phyloP scores from a whole-genome alignment of 805 yeast species.

The Vanderwaltozyma polyspora region DNA sequence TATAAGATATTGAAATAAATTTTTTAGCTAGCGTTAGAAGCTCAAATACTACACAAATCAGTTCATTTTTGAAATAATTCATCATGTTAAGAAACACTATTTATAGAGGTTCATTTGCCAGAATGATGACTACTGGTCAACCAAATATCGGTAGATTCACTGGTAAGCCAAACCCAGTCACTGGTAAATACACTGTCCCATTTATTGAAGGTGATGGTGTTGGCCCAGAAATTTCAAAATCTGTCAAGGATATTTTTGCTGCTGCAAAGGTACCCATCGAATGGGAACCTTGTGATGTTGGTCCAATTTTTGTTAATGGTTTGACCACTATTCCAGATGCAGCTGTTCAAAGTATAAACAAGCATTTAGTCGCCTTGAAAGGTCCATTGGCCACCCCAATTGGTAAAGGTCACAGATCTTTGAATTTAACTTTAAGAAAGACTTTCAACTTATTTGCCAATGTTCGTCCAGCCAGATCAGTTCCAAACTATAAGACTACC shows the following conservation, averaged over 20 bases:
- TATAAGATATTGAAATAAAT: no score
- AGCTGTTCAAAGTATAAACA: constrained; percentile 87
- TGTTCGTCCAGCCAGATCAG: constrained; percentile 91
- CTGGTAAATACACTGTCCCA: constrained; percentile 88
- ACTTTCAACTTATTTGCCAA: constrained; percentile 93
- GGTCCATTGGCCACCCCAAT: constrained; percentile 98
- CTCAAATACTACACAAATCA: no score
- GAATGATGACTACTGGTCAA: constrained; percentile 18
- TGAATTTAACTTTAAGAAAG: constrained; percentile 95
- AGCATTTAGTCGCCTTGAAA: constrained; percentile 87
- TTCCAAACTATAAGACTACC: constrained; percentile 85
- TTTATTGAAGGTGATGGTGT: constrained; percentile 98
- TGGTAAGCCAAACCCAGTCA: constrained; percentile 31
- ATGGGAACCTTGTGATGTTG: constrained; percentile 95
- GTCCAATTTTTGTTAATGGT: constrained; percentile 85
- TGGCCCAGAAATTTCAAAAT: constrained; percentile 88
- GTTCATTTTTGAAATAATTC: no score
- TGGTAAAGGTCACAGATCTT: constrained; percentile 96
- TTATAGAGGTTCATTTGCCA: constrained; percentile 4
- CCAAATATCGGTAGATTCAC: constrained; percentile 26
- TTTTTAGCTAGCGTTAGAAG: no score
- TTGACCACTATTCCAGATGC: constrained; percentile 85
- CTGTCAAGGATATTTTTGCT: constrained; percentile 83
- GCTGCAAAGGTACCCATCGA: constrained; percentile 94
- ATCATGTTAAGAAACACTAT: constrained; percentile 7